These are phyloP conservation scores for Scheffersomyces illinoinensis DNA, from an alignment of 1,139 yeast species.

Conservation along the genomic window DNA sequence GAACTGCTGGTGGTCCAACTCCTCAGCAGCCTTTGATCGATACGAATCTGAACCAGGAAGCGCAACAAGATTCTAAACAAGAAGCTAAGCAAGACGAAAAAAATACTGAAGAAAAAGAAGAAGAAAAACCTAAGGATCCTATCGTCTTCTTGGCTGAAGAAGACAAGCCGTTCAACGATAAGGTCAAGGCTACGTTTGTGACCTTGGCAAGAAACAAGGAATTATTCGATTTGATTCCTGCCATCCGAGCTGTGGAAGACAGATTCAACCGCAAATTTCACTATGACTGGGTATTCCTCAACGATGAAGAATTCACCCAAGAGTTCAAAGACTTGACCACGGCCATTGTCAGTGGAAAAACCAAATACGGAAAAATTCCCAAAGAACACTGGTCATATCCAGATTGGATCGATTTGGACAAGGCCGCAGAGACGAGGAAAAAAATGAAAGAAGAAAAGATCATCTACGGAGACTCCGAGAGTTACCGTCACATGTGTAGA, in stretches of 20 bases:
- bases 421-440: conserved; percentile 51
- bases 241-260: conserved; percentile 72
- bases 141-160: conserved; percentile 1
- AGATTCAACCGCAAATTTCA: conserved; percentile 65
- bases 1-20: background rate
- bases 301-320: conserved; percentile 59
- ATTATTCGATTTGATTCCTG: conserved; percentile 57
- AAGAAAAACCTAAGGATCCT: conserved; percentile 2
- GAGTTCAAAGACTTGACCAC: conserved; percentile 54
- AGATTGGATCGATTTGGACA: conserved; percentile 60
- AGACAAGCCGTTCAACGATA: conserved; percentile 1
- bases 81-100: background rate
- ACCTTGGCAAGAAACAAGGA: conserved; percentile 65
- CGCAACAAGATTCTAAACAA: background rate
- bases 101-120: background rate
- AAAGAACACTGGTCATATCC: conserved; percentile 74
- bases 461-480: conserved; percentile 62
- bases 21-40: background rate
- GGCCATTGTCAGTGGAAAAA: conserved; percentile 57
- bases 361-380: conserved; percentile 62
- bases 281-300: conserved; percentile 82
- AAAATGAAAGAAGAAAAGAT: conserved; percentile 50
- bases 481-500: conserved; percentile 79
- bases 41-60: background rate
- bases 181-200: conserved; percentile 62